These are phyloP conservation scores for Penicillium verhagenii DNA, from an alignment of 495 filamentous ascomycete species.

Conservation along the genomic window DNA sequence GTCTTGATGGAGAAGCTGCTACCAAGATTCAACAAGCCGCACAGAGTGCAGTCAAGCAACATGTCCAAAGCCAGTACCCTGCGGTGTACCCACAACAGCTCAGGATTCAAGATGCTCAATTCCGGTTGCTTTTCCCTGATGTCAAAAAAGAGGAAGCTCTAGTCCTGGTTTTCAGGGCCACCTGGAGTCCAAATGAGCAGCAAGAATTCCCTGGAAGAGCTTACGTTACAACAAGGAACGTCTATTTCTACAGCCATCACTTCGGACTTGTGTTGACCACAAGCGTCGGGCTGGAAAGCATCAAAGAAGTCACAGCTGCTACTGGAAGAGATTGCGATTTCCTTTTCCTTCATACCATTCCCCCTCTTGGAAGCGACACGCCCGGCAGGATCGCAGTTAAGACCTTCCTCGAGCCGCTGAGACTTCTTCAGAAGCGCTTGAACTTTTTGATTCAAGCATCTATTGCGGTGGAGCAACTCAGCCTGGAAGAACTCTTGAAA, in stretches of 20 bases:
- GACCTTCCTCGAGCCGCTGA: slow-evolving; percentile 85
- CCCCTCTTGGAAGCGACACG: slow-evolving; percentile 55
- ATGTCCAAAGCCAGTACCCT: slow-evolving; percentile 65
- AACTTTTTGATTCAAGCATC: slow-evolving; percentile 80
- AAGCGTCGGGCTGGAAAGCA: slow-evolving; percentile 64
- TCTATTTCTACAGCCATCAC: slow-evolving; percentile 96
- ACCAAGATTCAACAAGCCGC: slow-evolving; percentile 44
- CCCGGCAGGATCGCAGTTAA: slow-evolving; percentile 80
- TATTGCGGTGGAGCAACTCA: slow-evolving; percentile 61
- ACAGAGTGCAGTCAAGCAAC: slow-evolving; percentile 29
- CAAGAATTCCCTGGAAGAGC: slow-evolving; percentile 85
- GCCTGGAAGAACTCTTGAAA: slow-evolving; percentile 62
- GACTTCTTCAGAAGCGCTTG: slow-evolving; percentile 76
- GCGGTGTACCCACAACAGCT: slow-evolving; percentile 79
- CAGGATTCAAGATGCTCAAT: slow-evolving; percentile 87
- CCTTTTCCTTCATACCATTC: slow-evolving; percentile 80
- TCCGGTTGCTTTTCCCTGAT: slow-evolving; percentile 83
- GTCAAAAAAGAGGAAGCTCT: slow-evolving; percentile 71
- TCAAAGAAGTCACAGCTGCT: slow-evolving; percentile 86
- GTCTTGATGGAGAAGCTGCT: slow-evolving; percentile 60
- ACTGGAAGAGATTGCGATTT: slow-evolving; percentile 91
- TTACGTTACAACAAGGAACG: slow-evolving; percentile 78
- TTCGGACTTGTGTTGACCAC: slow-evolving; percentile 88
- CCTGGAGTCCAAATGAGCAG: slow-evolving; percentile 72
- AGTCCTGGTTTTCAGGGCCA: slow-evolving; percentile 74